Percentiles rank a stretch among this genome's conserved stretches.
Conservation (phyloP, 768 basidiomycete genomes). For the Auriscalpium vulgare region DNA sequence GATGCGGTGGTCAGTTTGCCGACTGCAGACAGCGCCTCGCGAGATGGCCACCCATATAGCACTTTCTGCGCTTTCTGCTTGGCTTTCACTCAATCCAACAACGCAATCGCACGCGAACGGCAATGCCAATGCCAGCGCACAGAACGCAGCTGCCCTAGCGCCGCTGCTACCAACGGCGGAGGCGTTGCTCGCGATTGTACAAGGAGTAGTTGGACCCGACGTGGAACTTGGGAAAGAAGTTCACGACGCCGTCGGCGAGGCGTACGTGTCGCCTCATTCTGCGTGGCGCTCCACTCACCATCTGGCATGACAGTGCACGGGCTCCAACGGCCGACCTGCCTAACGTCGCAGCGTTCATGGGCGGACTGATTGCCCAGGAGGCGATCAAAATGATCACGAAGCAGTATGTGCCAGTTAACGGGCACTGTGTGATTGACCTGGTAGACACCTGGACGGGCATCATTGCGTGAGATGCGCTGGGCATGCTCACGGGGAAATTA, state of each 20-base stretch:
- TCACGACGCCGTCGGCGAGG: constrained; percentile 60
- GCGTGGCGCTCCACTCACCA: background rate
- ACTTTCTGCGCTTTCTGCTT: constrained; percentile 48
- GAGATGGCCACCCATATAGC: constrained; percentile 66
- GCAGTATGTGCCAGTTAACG: constrained; percentile 89
- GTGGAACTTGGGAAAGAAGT: constrained; percentile 44
- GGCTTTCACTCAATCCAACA: constrained; percentile 13
- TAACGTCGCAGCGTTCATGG: constrained; percentile 88
- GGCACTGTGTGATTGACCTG: constrained; percentile 80
- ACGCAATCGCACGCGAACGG: constrained; percentile 20
- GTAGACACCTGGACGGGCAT: constrained; percentile 70
- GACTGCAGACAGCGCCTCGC: constrained; percentile 37
- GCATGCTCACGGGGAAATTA: too few species aligned
- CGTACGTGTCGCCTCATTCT: constrained; percentile 42
- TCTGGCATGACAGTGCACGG: constrained; percentile 46
- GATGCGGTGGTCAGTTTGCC: constrained; percentile 27
- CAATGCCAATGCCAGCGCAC: constrained; percentile 1
- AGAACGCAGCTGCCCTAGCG: constrained; percentile 14
- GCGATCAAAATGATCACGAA: constrained; percentile 94
- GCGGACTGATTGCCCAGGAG: constrained; percentile 93
- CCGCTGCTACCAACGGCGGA: constrained; percentile 38
- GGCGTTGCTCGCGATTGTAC: constrained; percentile 43
- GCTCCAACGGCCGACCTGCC: constrained; percentile 82
- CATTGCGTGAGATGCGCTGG: constrained; percentile 17
- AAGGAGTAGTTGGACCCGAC: constrained; percentile 40